A percentile compares a stretch with the other conserved stretches of the same genome.
Conservation (phyloP, 768 basidiomycete species). For the Suillus ampliporus region DNA sequence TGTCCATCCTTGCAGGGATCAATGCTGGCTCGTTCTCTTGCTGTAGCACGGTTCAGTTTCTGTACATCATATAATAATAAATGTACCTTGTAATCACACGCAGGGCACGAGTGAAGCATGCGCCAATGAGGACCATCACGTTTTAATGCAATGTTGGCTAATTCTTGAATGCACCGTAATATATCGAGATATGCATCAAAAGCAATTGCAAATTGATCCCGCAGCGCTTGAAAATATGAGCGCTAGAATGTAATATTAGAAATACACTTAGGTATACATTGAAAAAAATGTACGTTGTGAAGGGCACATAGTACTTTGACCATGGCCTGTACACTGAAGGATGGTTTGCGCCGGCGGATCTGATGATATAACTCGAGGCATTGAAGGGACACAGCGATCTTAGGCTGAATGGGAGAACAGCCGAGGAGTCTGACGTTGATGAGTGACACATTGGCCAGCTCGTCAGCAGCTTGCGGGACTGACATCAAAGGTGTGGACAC, state of each 20-base stretch:
- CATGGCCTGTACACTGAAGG: background rate
- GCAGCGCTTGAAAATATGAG: background rate
- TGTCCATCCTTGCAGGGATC: conserved; percentile 27
- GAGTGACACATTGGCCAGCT: too few species aligned
- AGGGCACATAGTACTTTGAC: conserved; percentile 32
- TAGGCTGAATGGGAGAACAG: too few species aligned
- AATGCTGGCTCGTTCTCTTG: conserved; percentile 34
- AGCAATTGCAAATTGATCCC: conserved; percentile 31
- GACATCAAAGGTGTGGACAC: too few species aligned
- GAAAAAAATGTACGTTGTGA: conserved; percentile 29
- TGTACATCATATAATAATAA: background rate
- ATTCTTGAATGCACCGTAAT: conserved; percentile 19
- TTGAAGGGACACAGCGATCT: too few species aligned
- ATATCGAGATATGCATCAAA: conserved; percentile 45
- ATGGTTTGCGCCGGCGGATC: too few species aligned
- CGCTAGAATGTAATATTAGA: conserved; percentile 22
- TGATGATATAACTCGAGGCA: too few species aligned
- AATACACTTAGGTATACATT: conserved; percentile 20
- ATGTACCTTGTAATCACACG: conserved; percentile 42
- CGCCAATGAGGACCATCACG: conserved; percentile 38
- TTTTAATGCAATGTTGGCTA: conserved; percentile 31
- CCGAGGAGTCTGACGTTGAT: too few species aligned
- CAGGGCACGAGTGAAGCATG: conserved; percentile 37
- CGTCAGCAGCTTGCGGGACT: too few species aligned
- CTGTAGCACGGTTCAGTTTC: background rate